A percentile compares a stretch with the other conserved stretches of the same genome.
Evolutionary conservation across 139 green algal species (phyloP).

Genomic region (Zygnema circumcarinatum): DNA sequence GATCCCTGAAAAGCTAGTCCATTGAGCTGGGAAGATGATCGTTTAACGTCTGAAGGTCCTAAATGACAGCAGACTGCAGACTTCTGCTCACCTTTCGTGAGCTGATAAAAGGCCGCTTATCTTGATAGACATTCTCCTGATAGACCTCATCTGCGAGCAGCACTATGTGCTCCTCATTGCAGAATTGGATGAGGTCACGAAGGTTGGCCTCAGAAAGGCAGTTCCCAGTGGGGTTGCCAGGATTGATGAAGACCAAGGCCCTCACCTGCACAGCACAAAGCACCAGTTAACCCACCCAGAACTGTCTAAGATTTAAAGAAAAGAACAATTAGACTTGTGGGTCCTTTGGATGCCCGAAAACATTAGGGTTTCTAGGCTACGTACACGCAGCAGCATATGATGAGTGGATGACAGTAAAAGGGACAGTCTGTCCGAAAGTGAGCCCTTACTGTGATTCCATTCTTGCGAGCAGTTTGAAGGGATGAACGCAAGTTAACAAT

Average conservation of each 20-base stretch:
- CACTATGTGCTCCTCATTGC: conserved; percentile 79
- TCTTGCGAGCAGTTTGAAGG: conserved; percentile 61
- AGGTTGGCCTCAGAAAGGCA: conserved; percentile 75
- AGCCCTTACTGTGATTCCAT: conserved; percentile 65
- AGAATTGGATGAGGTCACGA: conserved; percentile 81
- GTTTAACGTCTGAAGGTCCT: too few relatives aligned
- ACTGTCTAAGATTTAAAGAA: not conserved
- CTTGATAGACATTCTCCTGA: conserved; percentile 93
- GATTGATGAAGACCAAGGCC: conserved; percentile 93
- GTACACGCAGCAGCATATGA: not conserved
- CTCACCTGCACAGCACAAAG: conserved; percentile 68
- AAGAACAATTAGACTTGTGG: conserved; percentile 27
- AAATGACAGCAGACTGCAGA: too few relatives aligned
- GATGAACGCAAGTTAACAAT: conserved; percentile 68
- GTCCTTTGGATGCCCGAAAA: too few relatives aligned
- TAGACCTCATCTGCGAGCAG: conserved; percentile 95
- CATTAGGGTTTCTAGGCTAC: too few relatives aligned
- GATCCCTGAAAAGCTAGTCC: too few relatives aligned
- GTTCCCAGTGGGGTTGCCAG: conserved; percentile 92
- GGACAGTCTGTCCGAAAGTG: too few relatives aligned
- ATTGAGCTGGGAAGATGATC: too few relatives aligned
- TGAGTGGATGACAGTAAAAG: conserved; percentile 2
- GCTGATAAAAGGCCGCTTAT: conserved; percentile 84
- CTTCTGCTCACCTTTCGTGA: conserved; percentile 88
- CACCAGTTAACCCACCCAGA: conserved; percentile 58